Evolutionary conservation across 108 stramenopile genomes (phyloP).

Genomic region (Skeletonema tropicum): DNA sequence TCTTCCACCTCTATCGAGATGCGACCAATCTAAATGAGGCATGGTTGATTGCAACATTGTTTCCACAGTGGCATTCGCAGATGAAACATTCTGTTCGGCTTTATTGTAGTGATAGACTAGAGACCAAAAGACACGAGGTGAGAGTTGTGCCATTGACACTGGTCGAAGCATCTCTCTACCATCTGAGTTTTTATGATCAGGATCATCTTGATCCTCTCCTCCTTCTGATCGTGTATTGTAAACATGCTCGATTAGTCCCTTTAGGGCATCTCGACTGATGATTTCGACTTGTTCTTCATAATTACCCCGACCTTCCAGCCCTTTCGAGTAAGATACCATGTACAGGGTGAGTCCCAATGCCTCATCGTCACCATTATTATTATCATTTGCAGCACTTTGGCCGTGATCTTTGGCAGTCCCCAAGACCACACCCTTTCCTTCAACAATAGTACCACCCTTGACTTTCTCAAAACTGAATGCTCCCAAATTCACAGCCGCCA

Average conservation of each 20-base stretch:
- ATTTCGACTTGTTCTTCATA: constrained; percentile 73
- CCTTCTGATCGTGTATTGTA: constrained; percentile 28
- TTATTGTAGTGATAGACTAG: constrained; percentile 52
- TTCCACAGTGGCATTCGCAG: constrained; percentile 36
- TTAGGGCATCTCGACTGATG: constrained; percentile 65
- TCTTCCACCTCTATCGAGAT: constrained; percentile 75
- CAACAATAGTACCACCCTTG: constrained; percentile 20
- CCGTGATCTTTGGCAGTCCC: constrained; percentile 25
- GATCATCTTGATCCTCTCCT: constrained; percentile 5
- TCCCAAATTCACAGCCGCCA: constrained; percentile 67
- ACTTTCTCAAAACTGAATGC: constrained; percentile 44
- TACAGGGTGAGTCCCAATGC: constrained; percentile 32
- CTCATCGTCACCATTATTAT: constrained; percentile 17
- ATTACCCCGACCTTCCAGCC: constrained; percentile 71
- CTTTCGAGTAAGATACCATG: constrained; percentile 62
- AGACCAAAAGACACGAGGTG: constrained; percentile 80
- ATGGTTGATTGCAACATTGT: constrained; percentile 55
- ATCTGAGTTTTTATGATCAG: constrained; percentile 25
- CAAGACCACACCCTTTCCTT: constrained; percentile 33
- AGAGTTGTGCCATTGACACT: constrained; percentile 69
- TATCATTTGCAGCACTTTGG: constrained; percentile 1
- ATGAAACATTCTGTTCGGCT: constrained; percentile 5
- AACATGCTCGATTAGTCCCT: constrained; percentile 68
- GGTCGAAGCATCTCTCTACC: constrained; percentile 72
- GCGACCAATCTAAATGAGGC: constrained; percentile 82